These are phyloP conservation scores for Phytophthora quininea DNA, from an alignment of 352 stramenopile species.

Conservation along the genomic window DNA sequence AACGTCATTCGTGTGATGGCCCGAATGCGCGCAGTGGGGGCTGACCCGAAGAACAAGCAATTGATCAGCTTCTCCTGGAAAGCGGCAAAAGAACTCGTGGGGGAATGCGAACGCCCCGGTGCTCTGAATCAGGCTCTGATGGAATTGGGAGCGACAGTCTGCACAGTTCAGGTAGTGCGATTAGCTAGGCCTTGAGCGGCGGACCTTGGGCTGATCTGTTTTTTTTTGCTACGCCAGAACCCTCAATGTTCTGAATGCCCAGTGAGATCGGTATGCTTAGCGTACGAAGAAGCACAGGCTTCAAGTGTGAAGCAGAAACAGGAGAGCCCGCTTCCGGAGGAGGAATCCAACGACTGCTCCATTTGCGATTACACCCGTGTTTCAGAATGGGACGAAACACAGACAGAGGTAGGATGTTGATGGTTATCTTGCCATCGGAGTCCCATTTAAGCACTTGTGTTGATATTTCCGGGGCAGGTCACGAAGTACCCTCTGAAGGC, in stretches of 20 bases:
- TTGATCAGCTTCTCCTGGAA: slow-evolving; percentile 93
- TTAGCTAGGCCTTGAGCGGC: background rate
- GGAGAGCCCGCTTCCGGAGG: background rate
- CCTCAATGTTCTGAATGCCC: slow-evolving; percentile 72
- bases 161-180: slow-evolving; percentile 72
- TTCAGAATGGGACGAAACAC: slow-evolving; percentile 57
- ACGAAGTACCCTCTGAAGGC: slow-evolving; percentile 94
- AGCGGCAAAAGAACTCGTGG: slow-evolving; percentile 64
- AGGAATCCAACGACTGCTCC: slow-evolving; percentile 35
- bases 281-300: slow-evolving; percentile 55
- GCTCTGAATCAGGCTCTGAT: slow-evolving; percentile 98
- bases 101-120: slow-evolving; percentile 80
- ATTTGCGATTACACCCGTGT: slow-evolving; percentile 68
- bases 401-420: slow-evolving; percentile 26
- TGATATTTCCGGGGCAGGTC: slow-evolving; percentile 49
- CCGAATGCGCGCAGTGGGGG: slow-evolving; percentile 88
- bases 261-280: slow-evolving; percentile 66
- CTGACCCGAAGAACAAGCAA: slow-evolving; percentile 92
- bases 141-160: slow-evolving; percentile 98
- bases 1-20: slow-evolving; percentile 99
- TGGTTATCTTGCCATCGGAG: background rate
- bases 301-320: slow-evolving; percentile 16
- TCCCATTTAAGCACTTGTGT: too few species aligned
- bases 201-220: too few species aligned
- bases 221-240: slow-evolving; percentile 52